phyloP scores from a whole-genome alignment of 345 rosid genomes.

The Citrus reticulata region DNA sequence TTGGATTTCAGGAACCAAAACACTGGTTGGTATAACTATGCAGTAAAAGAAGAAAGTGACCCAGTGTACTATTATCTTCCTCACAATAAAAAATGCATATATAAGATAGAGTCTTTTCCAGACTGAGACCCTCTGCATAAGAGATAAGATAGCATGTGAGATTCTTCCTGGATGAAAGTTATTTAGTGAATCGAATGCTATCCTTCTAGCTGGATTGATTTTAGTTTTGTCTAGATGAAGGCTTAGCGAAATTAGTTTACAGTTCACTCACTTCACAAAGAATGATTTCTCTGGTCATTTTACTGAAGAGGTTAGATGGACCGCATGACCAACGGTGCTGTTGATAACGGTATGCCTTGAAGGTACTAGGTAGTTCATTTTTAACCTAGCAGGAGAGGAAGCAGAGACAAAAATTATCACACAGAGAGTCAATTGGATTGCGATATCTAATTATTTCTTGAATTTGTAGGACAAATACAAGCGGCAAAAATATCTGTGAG shows the following conservation, averaged over 20 bases:
- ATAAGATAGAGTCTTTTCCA: conserved; percentile 49
- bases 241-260: background rate
- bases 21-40: conserved; percentile 43
- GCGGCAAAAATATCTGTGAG: background rate
- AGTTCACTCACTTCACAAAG: conserved; percentile 29
- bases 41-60: conserved; percentile 55
- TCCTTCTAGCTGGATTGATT: background rate
- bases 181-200: background rate
- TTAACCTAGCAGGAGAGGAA: conserved; percentile 26
- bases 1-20: conserved; percentile 43
- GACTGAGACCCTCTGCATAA: conserved; percentile 38
- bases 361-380: conserved; percentile 59
- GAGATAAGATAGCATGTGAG: background rate
- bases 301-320: conserved; percentile 55
- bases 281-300: conserved; percentile 47
- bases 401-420: background rate
- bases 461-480: background rate
- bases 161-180: background rate
- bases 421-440: background rate
- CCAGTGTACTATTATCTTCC: conserved; percentile 46
- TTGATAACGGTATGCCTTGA: conserved; percentile 47
- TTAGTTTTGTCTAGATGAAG: background rate
- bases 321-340: conserved; percentile 63
- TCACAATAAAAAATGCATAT: conserved; percentile 46
- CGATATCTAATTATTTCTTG: background rate